These are phyloP conservation scores for Suaeda aralocaspica DNA, from an alignment of 148 eudicot genomes.

Conservation along the genomic window DNA sequence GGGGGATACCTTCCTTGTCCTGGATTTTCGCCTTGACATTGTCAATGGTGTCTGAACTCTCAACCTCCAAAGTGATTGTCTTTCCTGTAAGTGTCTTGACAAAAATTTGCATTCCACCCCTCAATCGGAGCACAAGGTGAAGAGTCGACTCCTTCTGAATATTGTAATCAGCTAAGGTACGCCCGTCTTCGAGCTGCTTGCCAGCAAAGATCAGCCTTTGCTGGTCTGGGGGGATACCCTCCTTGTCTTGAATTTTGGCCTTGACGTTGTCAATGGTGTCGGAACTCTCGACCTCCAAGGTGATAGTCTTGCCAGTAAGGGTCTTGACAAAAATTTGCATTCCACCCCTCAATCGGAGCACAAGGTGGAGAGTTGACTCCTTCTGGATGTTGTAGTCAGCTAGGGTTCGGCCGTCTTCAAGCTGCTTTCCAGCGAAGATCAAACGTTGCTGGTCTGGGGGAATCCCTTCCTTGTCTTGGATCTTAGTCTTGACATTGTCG, in stretches of 20 bases:
- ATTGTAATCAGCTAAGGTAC: constrained; percentile 14
- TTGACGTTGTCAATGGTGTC: constrained; percentile 22
- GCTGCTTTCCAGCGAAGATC: constrained; percentile 18
- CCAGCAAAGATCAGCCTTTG: constrained; percentile 15
- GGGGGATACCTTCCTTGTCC: constrained; percentile 18
- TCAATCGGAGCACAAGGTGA: constrained; percentile 17
- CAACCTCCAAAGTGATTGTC: constrained; percentile 17
- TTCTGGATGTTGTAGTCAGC: constrained; percentile 22
- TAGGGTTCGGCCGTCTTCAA: constrained; percentile 15
- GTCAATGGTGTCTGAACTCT: constrained; percentile 18
- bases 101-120: constrained; percentile 30
- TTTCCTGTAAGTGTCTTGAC: constrained; percentile 34
- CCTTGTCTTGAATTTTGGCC: constrained; percentile 19
- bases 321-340: constrained; percentile 20
- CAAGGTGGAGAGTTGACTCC: constrained; percentile 17
- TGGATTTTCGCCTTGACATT: constrained; percentile 18
- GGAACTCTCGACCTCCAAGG: constrained; percentile 15
- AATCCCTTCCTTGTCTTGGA: constrained; percentile 19
- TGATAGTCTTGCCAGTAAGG: constrained; percentile 18
- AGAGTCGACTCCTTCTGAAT: constrained; percentile 24
- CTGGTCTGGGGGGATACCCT: constrained; percentile 20
- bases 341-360: constrained; percentile 18
- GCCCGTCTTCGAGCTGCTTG: constrained; percentile 16
- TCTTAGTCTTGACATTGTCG: constrained; percentile 16
- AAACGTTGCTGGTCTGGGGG: constrained; percentile 20